Evolutionary conservation across 176 grass and related monocot species (phyloP).

Genomic region (Oryza glumipatula): DNA sequence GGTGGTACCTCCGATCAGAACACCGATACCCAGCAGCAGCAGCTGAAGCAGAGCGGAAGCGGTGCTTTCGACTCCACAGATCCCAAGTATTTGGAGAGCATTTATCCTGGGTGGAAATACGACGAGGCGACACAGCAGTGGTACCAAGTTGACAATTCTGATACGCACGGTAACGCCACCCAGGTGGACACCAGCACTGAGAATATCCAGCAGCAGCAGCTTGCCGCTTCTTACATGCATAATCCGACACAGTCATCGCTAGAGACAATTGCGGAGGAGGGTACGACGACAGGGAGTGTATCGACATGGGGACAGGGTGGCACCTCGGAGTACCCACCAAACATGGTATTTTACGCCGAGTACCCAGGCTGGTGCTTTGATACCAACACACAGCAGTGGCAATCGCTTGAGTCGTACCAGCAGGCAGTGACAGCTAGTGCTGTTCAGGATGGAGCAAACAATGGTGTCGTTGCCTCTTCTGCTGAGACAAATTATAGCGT

Average conservation of each 20-base stretch:
- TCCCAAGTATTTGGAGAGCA: constrained; percentile 65
- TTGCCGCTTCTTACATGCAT: constrained; percentile 52
- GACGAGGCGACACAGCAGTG: constrained; percentile 68
- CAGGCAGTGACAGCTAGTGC: constrained; percentile 12
- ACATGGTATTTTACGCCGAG: constrained; percentile 86
- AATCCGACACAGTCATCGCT: constrained; percentile 55
- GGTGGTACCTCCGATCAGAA: constrained; percentile 20
- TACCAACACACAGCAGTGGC: constrained; percentile 81
- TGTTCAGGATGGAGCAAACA: constrained; percentile 51
- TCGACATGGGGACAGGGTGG: constrained; percentile 43
- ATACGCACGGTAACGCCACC: constrained; percentile 37
- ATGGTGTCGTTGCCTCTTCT: constrained; percentile 22
- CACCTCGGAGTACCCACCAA: constrained; percentile 63
- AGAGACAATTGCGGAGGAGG: constrained; percentile 77
- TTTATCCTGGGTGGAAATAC: constrained; percentile 90
- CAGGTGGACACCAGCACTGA: constrained; percentile 27
- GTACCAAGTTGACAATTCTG: constrained; percentile 67
- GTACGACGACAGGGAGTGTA: constrained; percentile 1
- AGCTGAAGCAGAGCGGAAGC: neutral
- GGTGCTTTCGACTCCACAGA: constrained; percentile 39
- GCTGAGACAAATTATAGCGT: constrained; percentile 7
- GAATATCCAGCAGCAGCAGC: constrained; percentile 27
- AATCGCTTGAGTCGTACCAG: constrained; percentile 76
- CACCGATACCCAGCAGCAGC: neutral
- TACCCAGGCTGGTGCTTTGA: constrained; percentile 97